phyloP scores from a whole-genome alignment of 108 stramenopile species.

The Cyclotella atomus region DNA sequence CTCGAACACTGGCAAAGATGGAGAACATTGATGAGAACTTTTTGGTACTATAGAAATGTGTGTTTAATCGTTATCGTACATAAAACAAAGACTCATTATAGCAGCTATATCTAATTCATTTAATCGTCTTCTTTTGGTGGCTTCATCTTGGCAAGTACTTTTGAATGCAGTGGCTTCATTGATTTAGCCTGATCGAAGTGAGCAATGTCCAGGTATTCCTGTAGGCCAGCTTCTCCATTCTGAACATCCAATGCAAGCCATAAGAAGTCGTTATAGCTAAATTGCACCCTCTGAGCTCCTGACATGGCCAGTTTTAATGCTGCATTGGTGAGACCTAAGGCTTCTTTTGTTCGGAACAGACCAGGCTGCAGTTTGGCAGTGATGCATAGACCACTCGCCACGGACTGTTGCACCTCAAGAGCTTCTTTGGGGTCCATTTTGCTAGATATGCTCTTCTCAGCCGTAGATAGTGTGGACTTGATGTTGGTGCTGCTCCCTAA shows the following conservation, averaged over 20 bases:
- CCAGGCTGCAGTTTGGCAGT: constrained; percentile 66
- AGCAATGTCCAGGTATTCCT: constrained; percentile 59
- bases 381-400: constrained; percentile 73
- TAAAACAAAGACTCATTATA: not conserved
- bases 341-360: constrained; percentile 58
- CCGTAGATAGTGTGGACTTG: constrained; percentile 31
- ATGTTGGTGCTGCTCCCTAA: constrained; percentile 68
- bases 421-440: constrained; percentile 71
- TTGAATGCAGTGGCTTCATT: constrained; percentile 78
- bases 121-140: constrained; percentile 42
- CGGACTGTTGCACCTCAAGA: constrained; percentile 70
- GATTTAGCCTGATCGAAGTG: constrained; percentile 79
- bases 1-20: constrained; percentile 42
- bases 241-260: constrained; percentile 80
- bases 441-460: constrained; percentile 62
- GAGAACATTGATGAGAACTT: constrained; percentile 44
- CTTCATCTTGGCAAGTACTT: constrained; percentile 79
- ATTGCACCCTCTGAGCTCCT: constrained; percentile 82
- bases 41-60: constrained; percentile 1
- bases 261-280: constrained; percentile 87
- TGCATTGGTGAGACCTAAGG: constrained; percentile 59
- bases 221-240: constrained; percentile 72
- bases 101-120: not conserved
- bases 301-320: constrained; percentile 79
- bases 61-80: not conserved